These are phyloP conservation scores for Fusarium sp. DNA, from an alignment of 2,329 filamentous ascomycete species.

Conservation along the genomic window DNA sequence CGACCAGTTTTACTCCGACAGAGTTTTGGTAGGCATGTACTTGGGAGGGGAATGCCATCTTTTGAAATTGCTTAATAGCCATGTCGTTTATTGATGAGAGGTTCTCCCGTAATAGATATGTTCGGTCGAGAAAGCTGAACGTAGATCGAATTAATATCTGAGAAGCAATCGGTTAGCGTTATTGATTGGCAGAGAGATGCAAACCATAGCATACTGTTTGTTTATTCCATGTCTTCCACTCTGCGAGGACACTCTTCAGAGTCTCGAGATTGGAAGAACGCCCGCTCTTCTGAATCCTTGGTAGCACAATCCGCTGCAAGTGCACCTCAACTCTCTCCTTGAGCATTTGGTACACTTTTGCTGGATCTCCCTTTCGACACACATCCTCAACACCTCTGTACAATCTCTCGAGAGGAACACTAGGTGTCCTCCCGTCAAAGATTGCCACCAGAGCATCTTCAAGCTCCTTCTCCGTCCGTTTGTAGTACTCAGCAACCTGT, in stretches of 20 bases:
- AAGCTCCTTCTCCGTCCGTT: conserved; percentile 79
- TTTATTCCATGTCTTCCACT: conserved; percentile 83
- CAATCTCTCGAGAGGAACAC: conserved; percentile 85
- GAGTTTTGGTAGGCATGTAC: conserved; percentile 21
- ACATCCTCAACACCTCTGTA: conserved; percentile 94
- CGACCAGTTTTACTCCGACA: conserved; percentile 54
- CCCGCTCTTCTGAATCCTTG: conserved; percentile 64
- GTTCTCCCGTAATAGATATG: conserved; percentile 82
- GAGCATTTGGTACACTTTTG: conserved; percentile 75
- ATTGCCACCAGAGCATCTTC: conserved; percentile 79
- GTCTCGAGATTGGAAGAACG: conserved; percentile 71
- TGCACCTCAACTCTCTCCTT: conserved; percentile 75
- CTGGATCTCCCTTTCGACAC: conserved; percentile 81
- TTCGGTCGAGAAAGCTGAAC: conserved; percentile 94
- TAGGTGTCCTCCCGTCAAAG: conserved; percentile 73
- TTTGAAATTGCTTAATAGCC: conserved; percentile 80
- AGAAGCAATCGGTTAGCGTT: conserved; percentile 21
- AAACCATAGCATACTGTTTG: conserved; percentile 71
- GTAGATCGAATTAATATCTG: conserved; percentile 84
- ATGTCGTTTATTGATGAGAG: conserved; percentile 83
- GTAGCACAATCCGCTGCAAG: conserved; percentile 72
- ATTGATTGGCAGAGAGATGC: neutral
- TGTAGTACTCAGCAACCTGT: conserved; percentile 82
- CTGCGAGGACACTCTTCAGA: conserved; percentile 66
- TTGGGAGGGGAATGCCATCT: conserved; percentile 61